Percentiles rank a stretch among this genome's conserved stretches.
phyloP scores from a whole-genome alignment of 768 basidiomycete species.

The Mycena galericulata region DNA sequence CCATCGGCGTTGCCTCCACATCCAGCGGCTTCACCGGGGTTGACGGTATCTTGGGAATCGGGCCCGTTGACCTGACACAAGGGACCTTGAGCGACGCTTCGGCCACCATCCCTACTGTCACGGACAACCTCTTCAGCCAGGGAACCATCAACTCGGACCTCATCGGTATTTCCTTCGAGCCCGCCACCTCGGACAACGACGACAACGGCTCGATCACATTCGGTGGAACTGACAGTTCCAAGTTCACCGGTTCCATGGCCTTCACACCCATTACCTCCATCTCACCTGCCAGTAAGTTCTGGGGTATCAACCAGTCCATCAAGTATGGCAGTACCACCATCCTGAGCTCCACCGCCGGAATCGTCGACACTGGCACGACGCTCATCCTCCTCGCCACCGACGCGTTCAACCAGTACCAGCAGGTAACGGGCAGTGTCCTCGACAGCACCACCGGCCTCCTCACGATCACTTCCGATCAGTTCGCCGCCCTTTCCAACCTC shows the following conservation, averaged over 20 bases:
- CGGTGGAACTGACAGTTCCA: conserved; percentile 59
- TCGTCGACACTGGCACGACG: no score
- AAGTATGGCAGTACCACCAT: no score
- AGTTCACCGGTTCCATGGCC: conserved; percentile 56
- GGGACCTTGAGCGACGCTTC: conserved; percentile 35
- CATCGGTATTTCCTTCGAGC: no score
- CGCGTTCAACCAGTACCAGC: conserved; percentile 55
- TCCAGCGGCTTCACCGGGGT: conserved; percentile 40
- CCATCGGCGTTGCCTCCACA: conserved; percentile 70
- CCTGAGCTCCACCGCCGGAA: no score
- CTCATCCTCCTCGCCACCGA: conserved; percentile 26
- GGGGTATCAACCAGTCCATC: conserved; percentile 75
- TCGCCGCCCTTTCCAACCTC: conserved; percentile 62
- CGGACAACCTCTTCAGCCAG: no score
- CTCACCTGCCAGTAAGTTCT: conserved; percentile 59
- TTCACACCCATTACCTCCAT: conserved; percentile 54
- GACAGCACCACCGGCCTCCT: conserved; percentile 62
- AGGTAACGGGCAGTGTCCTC: conserved; percentile 57
- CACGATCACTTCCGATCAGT: conserved; percentile 63
- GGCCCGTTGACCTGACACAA: conserved; percentile 66
- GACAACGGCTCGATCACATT: no score
- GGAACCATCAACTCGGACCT: no score
- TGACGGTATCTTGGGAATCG: conserved; percentile 78
- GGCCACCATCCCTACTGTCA: conserved; percentile 63
- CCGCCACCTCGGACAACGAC: no score